Conservation (phyloP, 2,329 filamentous ascomycete species). For the Orbilia oligospora region DNA sequence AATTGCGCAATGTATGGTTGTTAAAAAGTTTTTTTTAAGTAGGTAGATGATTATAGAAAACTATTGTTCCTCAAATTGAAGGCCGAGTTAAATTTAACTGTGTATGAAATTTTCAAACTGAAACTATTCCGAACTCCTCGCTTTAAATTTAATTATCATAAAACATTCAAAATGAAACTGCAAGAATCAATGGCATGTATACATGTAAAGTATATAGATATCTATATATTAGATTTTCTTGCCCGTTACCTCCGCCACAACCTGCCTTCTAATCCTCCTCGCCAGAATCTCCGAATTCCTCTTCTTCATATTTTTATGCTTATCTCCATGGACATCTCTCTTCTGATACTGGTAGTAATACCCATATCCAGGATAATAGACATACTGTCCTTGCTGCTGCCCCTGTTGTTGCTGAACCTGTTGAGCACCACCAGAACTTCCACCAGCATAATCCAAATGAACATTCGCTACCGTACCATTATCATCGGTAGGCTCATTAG, state of each 20-base stretch:
- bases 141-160: background rate
- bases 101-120: too few relatives aligned
- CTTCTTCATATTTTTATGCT: slow-evolving; percentile 1
- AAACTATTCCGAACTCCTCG: background rate
- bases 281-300: background rate
- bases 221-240: background rate
- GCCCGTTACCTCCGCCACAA: background rate
- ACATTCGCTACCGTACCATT: slow-evolving; percentile 12
- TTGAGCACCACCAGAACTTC: background rate
- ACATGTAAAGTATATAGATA: background rate
- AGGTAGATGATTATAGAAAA: slow-evolving; percentile 3
- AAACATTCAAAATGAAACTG: background rate
- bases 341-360: slow-evolving; percentile 16
- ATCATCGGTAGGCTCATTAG: slow-evolving; percentile 31
- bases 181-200: too few relatives aligned
- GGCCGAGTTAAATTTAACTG: too few relatives aligned
- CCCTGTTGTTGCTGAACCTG: background rate
- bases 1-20: background rate
- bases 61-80: background rate
- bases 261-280: slow-evolving; percentile 1
- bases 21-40: background rate
- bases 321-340: background rate
- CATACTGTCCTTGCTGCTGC: slow-evolving; percentile 6
- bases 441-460: slow-evolving; percentile 20
- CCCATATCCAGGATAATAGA: slow-evolving; percentile 19